phyloP scores from a whole-genome alignment of 257 asterid genomes.

The Thymus mandschuricus region DNA sequence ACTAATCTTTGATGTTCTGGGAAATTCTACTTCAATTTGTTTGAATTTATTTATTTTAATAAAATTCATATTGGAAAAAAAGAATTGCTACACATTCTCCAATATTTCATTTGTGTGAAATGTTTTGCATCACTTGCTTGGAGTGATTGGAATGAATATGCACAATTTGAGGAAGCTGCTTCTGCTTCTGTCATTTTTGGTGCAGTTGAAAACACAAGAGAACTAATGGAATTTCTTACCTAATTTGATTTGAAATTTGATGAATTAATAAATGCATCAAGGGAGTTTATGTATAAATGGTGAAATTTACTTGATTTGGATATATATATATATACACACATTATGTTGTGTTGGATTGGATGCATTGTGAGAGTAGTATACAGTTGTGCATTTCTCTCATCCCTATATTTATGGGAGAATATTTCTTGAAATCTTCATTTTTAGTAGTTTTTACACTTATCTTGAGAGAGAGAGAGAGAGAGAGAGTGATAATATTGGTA shows the following conservation, averaged over 20 bases:
- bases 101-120: constrained; percentile 18
- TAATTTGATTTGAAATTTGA: background rate
- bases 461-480: background rate
- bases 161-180: constrained; percentile 36
- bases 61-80: background rate
- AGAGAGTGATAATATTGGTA: background rate
- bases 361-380: constrained; percentile 11
- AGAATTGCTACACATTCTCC: constrained; percentile 22
- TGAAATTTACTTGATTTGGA: constrained; percentile 35
- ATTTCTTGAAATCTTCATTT: constrained; percentile 20
- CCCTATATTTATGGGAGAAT: background rate
- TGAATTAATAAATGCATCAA: constrained; percentile 24
- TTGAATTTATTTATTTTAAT: too few species aligned
- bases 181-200: constrained; percentile 28
- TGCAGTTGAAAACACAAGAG: constrained; percentile 18
- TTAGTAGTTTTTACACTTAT: background rate
- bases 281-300: constrained; percentile 31
- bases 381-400: constrained; percentile 1
- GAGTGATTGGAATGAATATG: constrained; percentile 33
- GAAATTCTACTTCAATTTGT: too few species aligned
- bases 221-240: background rate
- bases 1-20: background rate
- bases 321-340: background rate
- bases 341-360: background rate
- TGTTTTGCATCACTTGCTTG: constrained; percentile 33